These are phyloP conservation scores for Straminergon stramineum DNA, from an alignment of 225 moss, liverwort and hornwort species.

Conservation along the genomic window DNA sequence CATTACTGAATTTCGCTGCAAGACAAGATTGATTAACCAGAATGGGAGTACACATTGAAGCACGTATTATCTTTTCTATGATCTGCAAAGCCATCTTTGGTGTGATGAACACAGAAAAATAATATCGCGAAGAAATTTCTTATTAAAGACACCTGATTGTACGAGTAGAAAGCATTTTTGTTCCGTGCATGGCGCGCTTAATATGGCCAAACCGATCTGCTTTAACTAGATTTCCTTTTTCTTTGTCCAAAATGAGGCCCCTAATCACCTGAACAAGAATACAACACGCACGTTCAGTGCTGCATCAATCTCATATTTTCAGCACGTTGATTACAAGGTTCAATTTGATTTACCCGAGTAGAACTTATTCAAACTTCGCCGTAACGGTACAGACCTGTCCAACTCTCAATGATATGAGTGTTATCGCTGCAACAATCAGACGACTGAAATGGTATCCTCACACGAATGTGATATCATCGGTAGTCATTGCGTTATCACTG, in stretches of 20 bases:
- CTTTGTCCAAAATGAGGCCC: slow-evolving; percentile 68
- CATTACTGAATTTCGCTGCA: neutral
- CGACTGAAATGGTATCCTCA: neutral
- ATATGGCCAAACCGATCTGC: slow-evolving; percentile 74
- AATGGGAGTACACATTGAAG: neutral
- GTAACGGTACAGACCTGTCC: neutral
- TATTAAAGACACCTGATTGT: slow-evolving; percentile 36
- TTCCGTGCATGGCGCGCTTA: slow-evolving; percentile 70
- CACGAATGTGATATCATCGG: neutral
- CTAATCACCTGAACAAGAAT: slow-evolving; percentile 48
- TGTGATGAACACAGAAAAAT: neutral
- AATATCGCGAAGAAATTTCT: neutral
- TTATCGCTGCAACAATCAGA: neutral
- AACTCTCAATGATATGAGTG: neutral
- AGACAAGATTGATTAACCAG: neutral
- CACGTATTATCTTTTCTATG: neutral
- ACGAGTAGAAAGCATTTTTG: slow-evolving; percentile 55
- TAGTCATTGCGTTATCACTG: neutral
- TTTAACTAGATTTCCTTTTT: slow-evolving; percentile 66
- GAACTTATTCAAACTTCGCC: neutral
- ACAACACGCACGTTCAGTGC: neutral
- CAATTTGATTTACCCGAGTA: neutral
- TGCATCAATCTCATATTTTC: neutral
- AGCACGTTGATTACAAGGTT: neutral
- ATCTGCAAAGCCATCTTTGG: neutral